phyloP scores from a whole-genome alignment of 2,329 filamentous ascomycete genomes.

The Capronia epimyces region DNA sequence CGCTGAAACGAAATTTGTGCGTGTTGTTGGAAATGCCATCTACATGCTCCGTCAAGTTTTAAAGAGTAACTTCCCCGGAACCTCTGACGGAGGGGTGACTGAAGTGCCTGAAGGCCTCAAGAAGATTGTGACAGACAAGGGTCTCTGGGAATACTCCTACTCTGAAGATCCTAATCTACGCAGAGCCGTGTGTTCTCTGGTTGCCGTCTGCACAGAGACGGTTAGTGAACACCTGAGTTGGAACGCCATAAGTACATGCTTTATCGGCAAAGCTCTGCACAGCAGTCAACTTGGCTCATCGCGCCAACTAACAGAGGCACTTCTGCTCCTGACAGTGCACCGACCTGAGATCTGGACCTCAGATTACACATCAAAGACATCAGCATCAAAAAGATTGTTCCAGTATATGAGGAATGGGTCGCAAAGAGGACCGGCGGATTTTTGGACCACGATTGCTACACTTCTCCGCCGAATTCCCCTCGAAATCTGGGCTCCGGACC shows the following conservation, averaged over 20 bases:
- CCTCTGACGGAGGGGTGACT: slow-evolving; percentile 31
- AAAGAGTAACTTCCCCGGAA: slow-evolving; percentile 9
- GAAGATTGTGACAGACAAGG: slow-evolving; percentile 56
- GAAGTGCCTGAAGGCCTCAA: slow-evolving; percentile 25
- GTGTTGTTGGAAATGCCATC: slow-evolving; percentile 63
- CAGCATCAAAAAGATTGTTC: slow-evolving; percentile 55
- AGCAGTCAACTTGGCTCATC: slow-evolving; percentile 69
- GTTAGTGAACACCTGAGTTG: slow-evolving; percentile 51
- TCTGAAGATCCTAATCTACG: slow-evolving; percentile 55
- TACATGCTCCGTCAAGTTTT: slow-evolving; percentile 53
- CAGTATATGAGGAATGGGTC: slow-evolving; percentile 78
- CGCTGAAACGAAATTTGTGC: slow-evolving; percentile 74
- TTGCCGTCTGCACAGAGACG: slow-evolving; percentile 48
- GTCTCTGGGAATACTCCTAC: slow-evolving; percentile 55
- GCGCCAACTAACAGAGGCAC: slow-evolving; percentile 60
- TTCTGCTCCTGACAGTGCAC: slow-evolving; percentile 60
- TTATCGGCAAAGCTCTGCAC: slow-evolving; percentile 69
- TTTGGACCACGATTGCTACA: slow-evolving; percentile 64
- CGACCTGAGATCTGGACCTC: slow-evolving; percentile 70
- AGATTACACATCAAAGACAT: slow-evolving; percentile 54
- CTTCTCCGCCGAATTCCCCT: slow-evolving; percentile 56
- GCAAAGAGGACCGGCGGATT: slow-evolving; percentile 65
- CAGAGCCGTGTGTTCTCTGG: slow-evolving; percentile 52
- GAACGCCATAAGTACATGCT: slow-evolving; percentile 61
- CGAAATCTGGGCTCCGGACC: slow-evolving; percentile 49